phyloP scores from a whole-genome alignment of 495 filamentous ascomycete species.

The Aspergillus sparsus region DNA sequence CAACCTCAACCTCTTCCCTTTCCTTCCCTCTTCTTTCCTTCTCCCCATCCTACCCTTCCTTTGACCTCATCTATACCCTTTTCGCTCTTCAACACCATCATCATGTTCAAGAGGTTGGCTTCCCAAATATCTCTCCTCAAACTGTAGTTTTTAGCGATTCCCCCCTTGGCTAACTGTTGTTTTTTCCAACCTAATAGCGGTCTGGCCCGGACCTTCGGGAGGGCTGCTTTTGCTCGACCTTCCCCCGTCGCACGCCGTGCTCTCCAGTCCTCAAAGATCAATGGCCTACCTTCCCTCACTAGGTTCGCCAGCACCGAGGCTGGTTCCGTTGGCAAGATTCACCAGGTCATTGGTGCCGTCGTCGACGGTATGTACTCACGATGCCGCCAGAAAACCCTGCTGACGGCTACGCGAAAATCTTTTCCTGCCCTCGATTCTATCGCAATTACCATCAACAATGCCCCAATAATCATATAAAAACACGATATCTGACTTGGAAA shows the following conservation, averaged over 20 bases:
- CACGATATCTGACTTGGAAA: constrained; percentile 44
- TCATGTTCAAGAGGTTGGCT: constrained; percentile 88
- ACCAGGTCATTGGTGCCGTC: constrained; percentile 78
- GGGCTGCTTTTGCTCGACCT: constrained; percentile 72
- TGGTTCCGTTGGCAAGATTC: constrained; percentile 73
- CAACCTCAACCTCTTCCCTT: constrained; percentile 46
- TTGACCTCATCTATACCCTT: constrained; percentile 37
- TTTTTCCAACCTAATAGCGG: constrained; percentile 56
- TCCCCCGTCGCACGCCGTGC: constrained; percentile 67
- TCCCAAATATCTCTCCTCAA: constrained; percentile 15
- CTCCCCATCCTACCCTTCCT: constrained; percentile 35
- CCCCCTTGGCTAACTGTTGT: constrained; percentile 40
- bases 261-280: constrained; percentile 62
- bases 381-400: constrained; percentile 29
- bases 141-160: constrained; percentile 52
- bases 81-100: constrained; percentile 59
- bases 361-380: constrained; percentile 60
- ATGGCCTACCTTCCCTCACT: constrained; percentile 61
- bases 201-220: constrained; percentile 76
- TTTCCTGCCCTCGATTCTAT: constrained; percentile 41
- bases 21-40: constrained; percentile 44
- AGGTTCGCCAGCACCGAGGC: constrained; percentile 70
- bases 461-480: constrained; percentile 31
- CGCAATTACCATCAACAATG: constrained; percentile 40
- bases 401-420: constrained; percentile 48